These are phyloP conservation scores for Wolfiporia cocos DNA, from an alignment of 1,284 basidiomycete genomes.

Conservation along the genomic window DNA sequence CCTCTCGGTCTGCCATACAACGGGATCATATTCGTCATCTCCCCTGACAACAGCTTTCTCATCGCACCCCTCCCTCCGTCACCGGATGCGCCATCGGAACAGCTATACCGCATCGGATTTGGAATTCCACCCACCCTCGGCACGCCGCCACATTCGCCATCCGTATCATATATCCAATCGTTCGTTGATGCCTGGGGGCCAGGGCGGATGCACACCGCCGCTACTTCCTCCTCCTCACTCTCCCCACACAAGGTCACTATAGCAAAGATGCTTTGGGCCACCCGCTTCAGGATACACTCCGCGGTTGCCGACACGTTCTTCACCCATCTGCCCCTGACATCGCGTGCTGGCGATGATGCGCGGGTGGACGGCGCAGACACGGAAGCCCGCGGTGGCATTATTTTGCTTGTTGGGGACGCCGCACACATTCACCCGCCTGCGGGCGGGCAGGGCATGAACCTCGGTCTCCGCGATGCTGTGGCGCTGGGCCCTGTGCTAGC, in stretches of 20 bases:
- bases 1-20: constrained; percentile 9
- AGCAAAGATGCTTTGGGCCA: constrained; percentile 27
- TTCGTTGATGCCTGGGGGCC: constrained; percentile 32
- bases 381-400: constrained; percentile 10
- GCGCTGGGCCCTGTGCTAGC: constrained; percentile 22
- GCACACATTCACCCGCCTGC: constrained; percentile 40
- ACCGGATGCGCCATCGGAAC: constrained; percentile 1
- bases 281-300: constrained; percentile 34
- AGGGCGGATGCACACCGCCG: too few relatives aligned
- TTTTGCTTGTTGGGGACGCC: constrained; percentile 37
- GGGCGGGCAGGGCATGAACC: constrained; percentile 44
- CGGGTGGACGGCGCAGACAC: too few relatives aligned
- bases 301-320: constrained; percentile 30
- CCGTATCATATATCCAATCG: constrained; percentile 30
- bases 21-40: constrained; percentile 15
- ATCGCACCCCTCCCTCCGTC: constrained; percentile 18
- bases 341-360: background rate
- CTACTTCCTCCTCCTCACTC: too few relatives aligned
- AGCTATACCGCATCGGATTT: constrained; percentile 28
- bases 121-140: constrained; percentile 28
- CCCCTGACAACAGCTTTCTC: constrained; percentile 24
- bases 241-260: too few relatives aligned
- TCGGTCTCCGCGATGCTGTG: constrained; percentile 37
- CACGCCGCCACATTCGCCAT: constrained; percentile 24
- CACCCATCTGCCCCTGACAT: constrained; percentile 17